A percentile compares a stretch with the other conserved stretches of the same genome.
These are phyloP conservation scores for Yarrowia divulgata DNA, from an alignment of 805 yeast genomes.

Conservation along the genomic window DNA sequence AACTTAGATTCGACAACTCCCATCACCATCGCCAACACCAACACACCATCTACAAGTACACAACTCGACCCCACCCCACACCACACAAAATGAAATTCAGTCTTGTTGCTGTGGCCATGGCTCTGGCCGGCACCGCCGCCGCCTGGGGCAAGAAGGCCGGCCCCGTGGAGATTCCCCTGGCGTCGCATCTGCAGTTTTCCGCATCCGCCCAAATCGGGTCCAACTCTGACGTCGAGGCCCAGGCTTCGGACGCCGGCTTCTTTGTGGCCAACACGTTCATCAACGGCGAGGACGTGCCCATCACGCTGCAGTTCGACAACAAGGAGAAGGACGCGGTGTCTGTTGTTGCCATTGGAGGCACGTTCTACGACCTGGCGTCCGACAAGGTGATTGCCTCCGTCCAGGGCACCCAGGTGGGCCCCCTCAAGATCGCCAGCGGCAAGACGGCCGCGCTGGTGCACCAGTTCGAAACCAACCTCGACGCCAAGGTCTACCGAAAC, in stretches of 20 bases:
- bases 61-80: background rate
- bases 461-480: constrained; percentile 21
- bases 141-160: constrained; percentile 38
- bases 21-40: background rate
- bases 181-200: constrained; percentile 19
- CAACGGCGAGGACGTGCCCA: constrained; percentile 46
- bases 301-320: constrained; percentile 46
- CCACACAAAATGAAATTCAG: constrained; percentile 18
- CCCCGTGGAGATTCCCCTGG: constrained; percentile 34
- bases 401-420: constrained; percentile 56
- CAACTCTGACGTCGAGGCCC: constrained; percentile 27
- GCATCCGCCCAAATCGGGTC: constrained; percentile 19
- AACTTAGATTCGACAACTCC: constrained; percentile 6
- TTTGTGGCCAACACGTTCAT: constrained; percentile 39
- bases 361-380: constrained; percentile 42
- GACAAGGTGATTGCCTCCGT: constrained; percentile 39
- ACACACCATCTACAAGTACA: background rate
- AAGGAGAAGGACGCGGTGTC: constrained; percentile 44
- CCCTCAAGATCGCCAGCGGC: constrained; percentile 62
- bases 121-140: constrained; percentile 7
- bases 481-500: constrained; percentile 63
- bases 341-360: constrained; percentile 45
- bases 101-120: constrained; percentile 31
- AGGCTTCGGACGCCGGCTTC: constrained; percentile 11
- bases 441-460: constrained; percentile 61